Percentiles rank a stretch among this genome's conserved stretches.
These are phyloP conservation scores for Lipomyces yamadae DNA, from an alignment of 805 yeast species.

Conservation along the genomic window DNA sequence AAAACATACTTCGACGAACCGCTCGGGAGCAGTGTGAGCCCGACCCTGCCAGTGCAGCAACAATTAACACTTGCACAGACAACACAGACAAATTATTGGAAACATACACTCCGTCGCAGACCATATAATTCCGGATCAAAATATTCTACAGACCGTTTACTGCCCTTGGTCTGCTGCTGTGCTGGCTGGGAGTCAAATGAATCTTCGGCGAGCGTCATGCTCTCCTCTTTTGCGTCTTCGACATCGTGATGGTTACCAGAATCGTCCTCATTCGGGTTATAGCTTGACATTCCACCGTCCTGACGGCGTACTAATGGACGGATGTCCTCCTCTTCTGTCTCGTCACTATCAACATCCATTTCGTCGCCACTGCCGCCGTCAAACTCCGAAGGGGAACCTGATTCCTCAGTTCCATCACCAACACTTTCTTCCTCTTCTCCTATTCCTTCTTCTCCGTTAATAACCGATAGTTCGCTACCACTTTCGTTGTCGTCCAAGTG, in stretches of 20 bases:
- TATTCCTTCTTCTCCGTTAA: constrained; percentile 12
- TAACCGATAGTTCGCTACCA: constrained; percentile 23
- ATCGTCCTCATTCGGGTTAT: neutral
- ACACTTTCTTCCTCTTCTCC: constrained; percentile 10
- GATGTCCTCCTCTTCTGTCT: constrained; percentile 34
- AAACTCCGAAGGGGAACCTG: constrained; percentile 16
- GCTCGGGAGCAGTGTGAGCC: constrained; percentile 44
- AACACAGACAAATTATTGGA: neutral
- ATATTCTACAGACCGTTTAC: constrained; percentile 20
- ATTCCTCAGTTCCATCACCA: constrained; percentile 7
- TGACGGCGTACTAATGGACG: neutral
- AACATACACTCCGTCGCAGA: constrained; percentile 46
- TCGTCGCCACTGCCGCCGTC: constrained; percentile 22
- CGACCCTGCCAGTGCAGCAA: constrained; percentile 36
- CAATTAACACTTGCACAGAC: neutral
- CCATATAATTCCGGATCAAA: constrained; percentile 51
- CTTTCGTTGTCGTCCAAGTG: constrained; percentile 10
- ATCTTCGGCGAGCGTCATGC: neutral
- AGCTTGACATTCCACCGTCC: neutral
- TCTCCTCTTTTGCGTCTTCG: neutral
- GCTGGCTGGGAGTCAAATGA: neutral
- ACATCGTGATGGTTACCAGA: neutral
- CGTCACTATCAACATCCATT: constrained; percentile 31
- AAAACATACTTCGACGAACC: constrained; percentile 36
- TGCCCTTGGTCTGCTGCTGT: neutral